Evolutionary conservation across 139 green algal genomes (phyloP), one percentile per base, ranked within the genome.

Genomic region (Closterium sp.): DNA sequence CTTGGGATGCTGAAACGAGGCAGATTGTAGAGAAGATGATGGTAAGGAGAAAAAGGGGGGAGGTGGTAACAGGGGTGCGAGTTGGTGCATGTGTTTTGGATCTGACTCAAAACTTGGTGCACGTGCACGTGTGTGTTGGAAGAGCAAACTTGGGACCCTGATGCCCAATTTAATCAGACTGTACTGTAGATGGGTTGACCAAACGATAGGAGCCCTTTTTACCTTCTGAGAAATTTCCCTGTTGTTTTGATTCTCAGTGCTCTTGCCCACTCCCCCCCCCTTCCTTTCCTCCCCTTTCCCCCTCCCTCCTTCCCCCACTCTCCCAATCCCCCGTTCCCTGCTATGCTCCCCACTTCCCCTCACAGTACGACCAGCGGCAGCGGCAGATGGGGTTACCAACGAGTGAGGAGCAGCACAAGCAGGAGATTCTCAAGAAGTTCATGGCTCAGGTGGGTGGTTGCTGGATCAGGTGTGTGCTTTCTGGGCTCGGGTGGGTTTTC

Each of bases 391-490:
- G 98, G 10, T 95, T 98, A 91, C 98, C 98, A 30, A 98, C 97
- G 22, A 97, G 95, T 50, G 98, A 99, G 29, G 98, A 99, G 95
- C 91, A 97, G 92, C 92, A 97, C 70, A 98, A 98, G 95, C 93
- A 98, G 90, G 96, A 99, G 2, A 98, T 98, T 95, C 92, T 99
- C 4, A 97, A 99, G 93, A 97, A 98, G 92, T 99, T 99, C 95
- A 99, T 99, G 97, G 95, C 94, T 24, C 88, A 91, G 73, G 91
- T 94, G 29, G 38, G 91, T 88, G 24, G 84, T 30, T 9, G 6
- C 5, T 31, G 24, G 24, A 7, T n/a, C 27, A 30, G 79, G 21
- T 86, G 70, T n/a, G n/a, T n/a, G n/a, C n/a, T n/a, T n/a, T n/a
- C 22, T 9, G 2, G n/a, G 27, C 19, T 87, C n/a, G 31, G 6